Conservation (phyloP, 2,329 filamentous ascomycete species). For the Myrmaecium sp. region DNA sequence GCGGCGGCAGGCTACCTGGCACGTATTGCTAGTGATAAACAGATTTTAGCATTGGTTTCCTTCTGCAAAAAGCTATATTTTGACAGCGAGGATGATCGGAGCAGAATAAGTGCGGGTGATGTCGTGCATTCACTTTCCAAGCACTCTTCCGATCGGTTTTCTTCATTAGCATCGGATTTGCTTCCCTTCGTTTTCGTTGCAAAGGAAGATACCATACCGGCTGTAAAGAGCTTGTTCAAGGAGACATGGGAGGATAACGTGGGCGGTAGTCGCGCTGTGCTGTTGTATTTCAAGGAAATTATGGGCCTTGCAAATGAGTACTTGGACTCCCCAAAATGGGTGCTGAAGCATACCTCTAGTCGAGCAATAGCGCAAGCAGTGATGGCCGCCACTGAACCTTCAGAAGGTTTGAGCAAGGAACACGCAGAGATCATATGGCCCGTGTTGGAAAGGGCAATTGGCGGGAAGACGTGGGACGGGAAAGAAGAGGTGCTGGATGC, state of each 20-base stretch:
- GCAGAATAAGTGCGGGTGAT: conserved; percentile 62
- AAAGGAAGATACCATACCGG: conserved; percentile 68
- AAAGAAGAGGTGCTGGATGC: conserved; percentile 74
- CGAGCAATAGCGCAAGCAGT: conserved; percentile 59
- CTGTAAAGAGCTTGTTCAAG: conserved; percentile 61
- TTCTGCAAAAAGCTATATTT: conserved; percentile 60
- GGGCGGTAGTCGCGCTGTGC: conserved; percentile 64
- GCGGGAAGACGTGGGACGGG: conserved; percentile 80
- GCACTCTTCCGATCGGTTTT: conserved; percentile 77
- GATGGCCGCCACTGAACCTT: conserved; percentile 18
- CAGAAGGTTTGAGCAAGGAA: conserved; percentile 41
- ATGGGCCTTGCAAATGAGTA: conserved; percentile 47
- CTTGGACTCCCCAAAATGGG: conserved; percentile 72
- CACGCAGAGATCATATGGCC: conserved; percentile 61
- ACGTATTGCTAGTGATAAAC: conserved; percentile 42
- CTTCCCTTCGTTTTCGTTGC: conserved; percentile 80
- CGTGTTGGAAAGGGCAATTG: conserved; percentile 61
- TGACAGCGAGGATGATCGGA: conserved; percentile 56
- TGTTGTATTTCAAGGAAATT: conserved; percentile 75
- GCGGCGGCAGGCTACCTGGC: conserved; percentile 74
- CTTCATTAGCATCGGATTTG: conserved; percentile 53
- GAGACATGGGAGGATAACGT: conserved; percentile 86
- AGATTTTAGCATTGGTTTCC: conserved; percentile 35
- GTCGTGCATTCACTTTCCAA: conserved; percentile 72
- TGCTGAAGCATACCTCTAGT: conserved; percentile 74